These are phyloP conservation scores for Melaleuca alternifolia DNA, from an alignment of 345 rosid genomes.

Conservation along the genomic window DNA sequence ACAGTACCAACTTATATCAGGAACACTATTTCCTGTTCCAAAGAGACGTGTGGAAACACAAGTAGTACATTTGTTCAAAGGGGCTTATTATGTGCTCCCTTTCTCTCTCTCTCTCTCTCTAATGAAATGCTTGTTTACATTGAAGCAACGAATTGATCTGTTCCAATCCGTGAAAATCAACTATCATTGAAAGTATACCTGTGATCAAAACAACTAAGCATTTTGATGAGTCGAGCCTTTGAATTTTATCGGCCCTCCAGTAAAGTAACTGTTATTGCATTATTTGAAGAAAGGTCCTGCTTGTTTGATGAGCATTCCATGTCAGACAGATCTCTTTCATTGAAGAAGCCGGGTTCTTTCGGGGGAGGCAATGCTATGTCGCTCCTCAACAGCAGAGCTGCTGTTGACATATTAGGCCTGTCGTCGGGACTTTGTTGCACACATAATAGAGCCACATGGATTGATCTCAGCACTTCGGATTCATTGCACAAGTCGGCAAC, in stretches of 20 bases:
- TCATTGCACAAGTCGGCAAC: background rate
- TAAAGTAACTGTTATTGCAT: conserved; percentile 4
- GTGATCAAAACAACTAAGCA: background rate
- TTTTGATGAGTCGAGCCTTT: background rate
- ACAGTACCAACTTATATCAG: background rate
- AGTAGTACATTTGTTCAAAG: background rate
- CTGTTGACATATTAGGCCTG: conserved; percentile 17
- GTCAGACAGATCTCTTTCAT: conserved; percentile 7
- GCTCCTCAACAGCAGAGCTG: conserved; percentile 17
- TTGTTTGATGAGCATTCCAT: conserved; percentile 1
- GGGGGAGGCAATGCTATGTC: conserved; percentile 12
- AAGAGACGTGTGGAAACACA: background rate
- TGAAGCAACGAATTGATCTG: background rate
- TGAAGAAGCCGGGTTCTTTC: conserved; percentile 18
- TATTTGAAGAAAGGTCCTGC: background rate
- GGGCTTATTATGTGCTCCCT: background rate
- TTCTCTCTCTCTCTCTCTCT: background rate
- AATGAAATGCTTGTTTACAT: background rate
- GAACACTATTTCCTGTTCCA: background rate
- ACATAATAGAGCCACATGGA: conserved; percentile 10
- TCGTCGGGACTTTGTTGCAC: conserved; percentile 17
- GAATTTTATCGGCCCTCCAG: conserved; percentile 1
- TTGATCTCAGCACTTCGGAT: conserved; percentile 5
- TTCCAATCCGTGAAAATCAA: background rate
- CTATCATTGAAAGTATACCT: background rate